A percentile compares a stretch with the other conserved stretches of the same genome.
Evolutionary conservation across 176 grass and related monocot species (phyloP).

Genomic region (Rhipidocladum racemiflorum): DNA sequence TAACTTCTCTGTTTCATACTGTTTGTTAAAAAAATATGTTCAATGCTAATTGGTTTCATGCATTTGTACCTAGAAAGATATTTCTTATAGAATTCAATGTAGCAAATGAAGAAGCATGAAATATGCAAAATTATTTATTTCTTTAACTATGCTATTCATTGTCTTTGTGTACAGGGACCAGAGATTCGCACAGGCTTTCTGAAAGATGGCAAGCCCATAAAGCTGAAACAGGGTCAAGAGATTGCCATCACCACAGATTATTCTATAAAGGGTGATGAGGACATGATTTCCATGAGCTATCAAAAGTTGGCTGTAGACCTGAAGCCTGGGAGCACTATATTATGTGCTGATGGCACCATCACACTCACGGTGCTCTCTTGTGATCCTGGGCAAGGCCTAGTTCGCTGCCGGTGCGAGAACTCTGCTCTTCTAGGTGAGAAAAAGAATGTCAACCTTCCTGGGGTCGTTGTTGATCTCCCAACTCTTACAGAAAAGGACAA

Average conservation of each 20-base stretch:
- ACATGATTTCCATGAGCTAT: conserved; percentile 85
- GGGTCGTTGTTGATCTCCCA: conserved; percentile 78
- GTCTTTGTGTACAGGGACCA: conserved; percentile 49
- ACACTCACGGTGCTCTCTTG: conserved; percentile 74
- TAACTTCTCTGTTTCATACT: not conserved
- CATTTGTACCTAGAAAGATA: not conserved
- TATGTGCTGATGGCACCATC: conserved; percentile 77
- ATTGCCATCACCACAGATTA: conserved; percentile 74
- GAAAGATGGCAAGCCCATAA: conserved; percentile 60
- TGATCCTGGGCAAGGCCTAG: conserved; percentile 45
- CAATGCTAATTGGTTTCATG: not conserved
- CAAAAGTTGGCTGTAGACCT: conserved; percentile 60
- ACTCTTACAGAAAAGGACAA: conserved; percentile 90
- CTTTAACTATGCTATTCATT: not conserved
- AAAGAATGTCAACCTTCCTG: conserved; percentile 85
- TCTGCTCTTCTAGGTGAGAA: conserved; percentile 67
- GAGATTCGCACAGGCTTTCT: conserved; percentile 83
- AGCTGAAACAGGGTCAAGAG: conserved; percentile 54
- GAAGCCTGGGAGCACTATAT: conserved; percentile 58
- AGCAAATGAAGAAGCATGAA: not conserved
- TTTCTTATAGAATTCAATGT: conserved; percentile 10
- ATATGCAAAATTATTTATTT: not conserved
- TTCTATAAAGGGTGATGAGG: conserved; percentile 56
- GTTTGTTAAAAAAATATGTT: not conserved
- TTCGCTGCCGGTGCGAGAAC: conserved; percentile 71